These are phyloP conservation scores for Starmera caribaea DNA, from an alignment of 805 yeast genomes.

Conservation along the genomic window DNA sequence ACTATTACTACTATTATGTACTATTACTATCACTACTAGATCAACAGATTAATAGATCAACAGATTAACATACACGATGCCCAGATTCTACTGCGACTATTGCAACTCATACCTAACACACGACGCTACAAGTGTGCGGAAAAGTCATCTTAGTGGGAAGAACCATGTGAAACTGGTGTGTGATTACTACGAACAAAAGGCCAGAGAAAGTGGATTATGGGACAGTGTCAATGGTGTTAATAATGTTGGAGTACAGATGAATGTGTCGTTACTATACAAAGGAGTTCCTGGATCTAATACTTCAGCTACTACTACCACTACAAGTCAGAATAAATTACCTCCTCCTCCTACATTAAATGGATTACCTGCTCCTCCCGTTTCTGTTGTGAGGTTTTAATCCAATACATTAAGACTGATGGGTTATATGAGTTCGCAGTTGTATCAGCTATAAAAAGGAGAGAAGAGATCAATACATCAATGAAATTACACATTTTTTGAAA, in stretches of 20 bases:
- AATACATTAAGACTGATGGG: too few relatives aligned
- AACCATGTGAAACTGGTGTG: slow-evolving; percentile 66
- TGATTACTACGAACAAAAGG: slow-evolving; percentile 51
- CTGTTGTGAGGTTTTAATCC: too few relatives aligned
- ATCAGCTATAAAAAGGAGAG: too few relatives aligned
- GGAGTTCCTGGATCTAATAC: slow-evolving; percentile 24
- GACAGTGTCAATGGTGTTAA: too few relatives aligned
- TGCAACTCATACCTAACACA: slow-evolving; percentile 79
- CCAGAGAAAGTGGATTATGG: too few relatives aligned
- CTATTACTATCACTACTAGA: too few relatives aligned
- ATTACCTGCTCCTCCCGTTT: slow-evolving; percentile 16
- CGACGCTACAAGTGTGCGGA: slow-evolving; percentile 79
- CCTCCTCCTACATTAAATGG: slow-evolving; percentile 16
- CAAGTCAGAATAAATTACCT: slow-evolving; percentile 12
- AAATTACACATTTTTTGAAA: too few relatives aligned
- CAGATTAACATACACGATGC: slow-evolving; percentile 38
- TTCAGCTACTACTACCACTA: not conserved
- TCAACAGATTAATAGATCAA: too few relatives aligned
- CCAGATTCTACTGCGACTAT: slow-evolving; percentile 74
- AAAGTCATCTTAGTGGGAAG: slow-evolving; percentile 68
- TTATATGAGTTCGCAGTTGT: too few relatives aligned
- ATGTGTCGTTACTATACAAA: slow-evolving; percentile 4
- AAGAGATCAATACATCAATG: too few relatives aligned
- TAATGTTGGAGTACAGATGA: too few relatives aligned
- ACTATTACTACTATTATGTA: too few relatives aligned